A percentile compares a stretch with the other conserved stretches of the same genome.
phyloP scores from a whole-genome alignment of 2,329 filamentous ascomycete species.

The Stagonosporopsis tanaceti region DNA sequence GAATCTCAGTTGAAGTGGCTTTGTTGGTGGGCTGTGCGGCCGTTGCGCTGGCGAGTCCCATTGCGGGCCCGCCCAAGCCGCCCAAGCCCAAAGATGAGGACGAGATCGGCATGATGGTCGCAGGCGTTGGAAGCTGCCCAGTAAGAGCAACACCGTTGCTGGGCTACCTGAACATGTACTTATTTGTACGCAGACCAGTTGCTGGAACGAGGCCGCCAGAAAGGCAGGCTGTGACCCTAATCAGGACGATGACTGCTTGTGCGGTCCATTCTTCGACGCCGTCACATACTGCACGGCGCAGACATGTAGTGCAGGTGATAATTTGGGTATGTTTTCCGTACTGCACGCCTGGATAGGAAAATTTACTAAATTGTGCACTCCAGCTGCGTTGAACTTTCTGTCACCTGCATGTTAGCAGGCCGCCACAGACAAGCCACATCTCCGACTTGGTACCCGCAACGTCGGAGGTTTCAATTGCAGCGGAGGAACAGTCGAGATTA shows the following conservation, averaged over 20 bases:
- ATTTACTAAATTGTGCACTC: neutral
- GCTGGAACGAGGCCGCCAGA: slow-evolving; percentile 45
- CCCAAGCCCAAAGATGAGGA: slow-evolving; percentile 1
- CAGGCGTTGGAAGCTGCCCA: slow-evolving; percentile 35
- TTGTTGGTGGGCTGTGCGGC: slow-evolving; percentile 23
- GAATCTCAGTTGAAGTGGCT: slow-evolving; percentile 23
- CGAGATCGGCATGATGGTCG: slow-evolving; percentile 23
- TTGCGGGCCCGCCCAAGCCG: slow-evolving; percentile 15
- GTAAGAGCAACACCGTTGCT: slow-evolving; percentile 25
- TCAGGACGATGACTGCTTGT: slow-evolving; percentile 40
- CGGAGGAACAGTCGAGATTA: neutral
- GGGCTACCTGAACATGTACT: neutral
- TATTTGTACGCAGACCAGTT: slow-evolving; percentile 33
- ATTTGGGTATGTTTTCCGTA: slow-evolving; percentile 37
- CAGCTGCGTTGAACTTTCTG: slow-evolving; percentile 21
- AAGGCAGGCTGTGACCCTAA: slow-evolving; percentile 43
- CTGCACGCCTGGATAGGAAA: neutral
- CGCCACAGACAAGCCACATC: neutral
- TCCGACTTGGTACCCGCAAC: neutral
- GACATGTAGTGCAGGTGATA: slow-evolving; percentile 41
- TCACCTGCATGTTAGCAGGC: slow-evolving; percentile 14
- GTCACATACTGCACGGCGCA: slow-evolving; percentile 40
- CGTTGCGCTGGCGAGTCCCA: slow-evolving; percentile 32
- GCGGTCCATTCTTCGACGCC: slow-evolving; percentile 44
- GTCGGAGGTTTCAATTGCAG: neutral